Evolutionary conservation across 495 filamentous ascomycete genomes (phyloP).

Genomic region (Parmelia sp.): DNA sequence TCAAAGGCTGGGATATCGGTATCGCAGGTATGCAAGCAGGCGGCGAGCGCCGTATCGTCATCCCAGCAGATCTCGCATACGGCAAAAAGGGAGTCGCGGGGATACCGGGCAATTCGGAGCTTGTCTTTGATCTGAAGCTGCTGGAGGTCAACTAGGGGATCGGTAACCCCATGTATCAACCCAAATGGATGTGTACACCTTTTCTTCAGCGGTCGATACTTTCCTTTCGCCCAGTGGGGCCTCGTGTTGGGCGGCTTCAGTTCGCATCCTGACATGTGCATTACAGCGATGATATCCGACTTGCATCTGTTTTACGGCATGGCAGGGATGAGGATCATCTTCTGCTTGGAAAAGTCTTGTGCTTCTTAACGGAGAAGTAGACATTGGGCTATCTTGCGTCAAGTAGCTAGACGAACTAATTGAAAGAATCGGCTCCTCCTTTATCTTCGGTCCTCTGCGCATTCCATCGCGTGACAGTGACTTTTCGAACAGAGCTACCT

Average conservation of each 20-base stretch:
- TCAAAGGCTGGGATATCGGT: slow-evolving; percentile 98
- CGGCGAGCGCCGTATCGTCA: slow-evolving; percentile 83
- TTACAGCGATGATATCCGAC: slow-evolving; percentile 41
- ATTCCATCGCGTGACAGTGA: no score
- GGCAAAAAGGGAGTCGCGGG: slow-evolving; percentile 61
- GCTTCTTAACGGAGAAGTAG: not conserved
- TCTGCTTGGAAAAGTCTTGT: slow-evolving; percentile 19
- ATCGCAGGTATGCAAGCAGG: slow-evolving; percentile 85
- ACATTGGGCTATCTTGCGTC: slow-evolving; percentile 3
- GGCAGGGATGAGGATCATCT: slow-evolving; percentile 40
- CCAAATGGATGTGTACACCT: slow-evolving; percentile 22
- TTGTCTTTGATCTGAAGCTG: slow-evolving; percentile 91
- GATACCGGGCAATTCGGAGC: slow-evolving; percentile 82
- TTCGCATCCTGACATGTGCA: slow-evolving; percentile 10
- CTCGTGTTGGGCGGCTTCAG: not conserved
- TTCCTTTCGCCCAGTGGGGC: slow-evolving; percentile 12
- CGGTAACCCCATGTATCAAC: not conserved
- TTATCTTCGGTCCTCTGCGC: no score
- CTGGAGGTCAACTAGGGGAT: slow-evolving; percentile 54
- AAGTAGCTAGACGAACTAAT: not conserved
- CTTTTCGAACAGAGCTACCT: no score
- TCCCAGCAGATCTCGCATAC: slow-evolving; percentile 80
- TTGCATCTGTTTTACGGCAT: slow-evolving; percentile 38
- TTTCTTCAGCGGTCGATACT: slow-evolving; percentile 24
- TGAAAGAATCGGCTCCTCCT: no score